These are phyloP conservation scores for Trametes villosa DNA, from an alignment of 768 basidiomycete species.

Conservation along the genomic window DNA sequence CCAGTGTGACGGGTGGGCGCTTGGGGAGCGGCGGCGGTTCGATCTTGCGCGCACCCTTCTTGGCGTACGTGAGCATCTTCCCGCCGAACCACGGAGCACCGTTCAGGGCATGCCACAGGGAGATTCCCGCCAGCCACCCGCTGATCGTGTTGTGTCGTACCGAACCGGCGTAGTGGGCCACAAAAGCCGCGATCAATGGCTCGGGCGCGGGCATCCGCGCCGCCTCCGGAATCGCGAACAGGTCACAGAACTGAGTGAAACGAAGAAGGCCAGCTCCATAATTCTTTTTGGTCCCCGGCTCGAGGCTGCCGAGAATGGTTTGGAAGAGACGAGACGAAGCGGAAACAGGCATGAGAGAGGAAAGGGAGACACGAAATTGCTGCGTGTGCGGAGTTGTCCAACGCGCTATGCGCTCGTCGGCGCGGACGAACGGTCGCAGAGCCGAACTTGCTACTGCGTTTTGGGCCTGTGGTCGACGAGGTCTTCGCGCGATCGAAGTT, in stretches of 20 bases:
- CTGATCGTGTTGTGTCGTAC: constrained; percentile 27
- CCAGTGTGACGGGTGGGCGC: constrained; percentile 40
- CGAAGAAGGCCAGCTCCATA: constrained; percentile 39
- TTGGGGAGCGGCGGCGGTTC: constrained; percentile 23
- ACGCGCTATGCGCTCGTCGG: neutral
- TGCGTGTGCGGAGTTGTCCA: neutral
- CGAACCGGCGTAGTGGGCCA: constrained; percentile 19
- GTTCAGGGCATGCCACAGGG: constrained; percentile 42
- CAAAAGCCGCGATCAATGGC: constrained; percentile 36
- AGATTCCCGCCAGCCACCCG: constrained; percentile 41
- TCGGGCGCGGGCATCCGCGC: constrained; percentile 36
- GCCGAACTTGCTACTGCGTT: neutral
- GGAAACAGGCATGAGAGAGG: too few species aligned
- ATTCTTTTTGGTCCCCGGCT: constrained; percentile 2
- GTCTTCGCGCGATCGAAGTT: neutral
- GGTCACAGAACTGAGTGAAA: constrained; percentile 45
- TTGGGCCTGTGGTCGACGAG: neutral
- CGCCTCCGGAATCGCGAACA: constrained; percentile 35
- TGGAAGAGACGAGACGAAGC: too few species aligned
- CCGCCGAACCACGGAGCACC: constrained; percentile 42
- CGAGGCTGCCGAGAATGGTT: neutral
- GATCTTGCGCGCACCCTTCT: constrained; percentile 28
- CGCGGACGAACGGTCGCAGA: constrained; percentile 3
- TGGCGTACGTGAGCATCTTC: constrained; percentile 19
- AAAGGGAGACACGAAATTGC: neutral